phyloP scores from a whole-genome alignment of 2,329 filamentous ascomycete species.

The Botryosphaeria agaves region DNA sequence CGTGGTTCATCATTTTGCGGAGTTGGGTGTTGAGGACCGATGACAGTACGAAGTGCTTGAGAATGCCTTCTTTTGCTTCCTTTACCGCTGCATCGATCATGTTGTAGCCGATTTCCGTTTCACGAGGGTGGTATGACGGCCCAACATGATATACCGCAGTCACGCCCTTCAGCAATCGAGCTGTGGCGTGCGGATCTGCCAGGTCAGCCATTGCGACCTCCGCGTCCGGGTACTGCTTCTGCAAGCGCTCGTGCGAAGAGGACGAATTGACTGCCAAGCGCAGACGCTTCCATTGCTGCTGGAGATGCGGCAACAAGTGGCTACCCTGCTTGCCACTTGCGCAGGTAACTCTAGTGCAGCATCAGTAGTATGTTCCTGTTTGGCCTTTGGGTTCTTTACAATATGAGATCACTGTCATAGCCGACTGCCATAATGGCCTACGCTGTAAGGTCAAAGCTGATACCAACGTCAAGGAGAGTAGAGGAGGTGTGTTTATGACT shows the following conservation, averaged over 20 bases:
- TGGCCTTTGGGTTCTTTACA: too few species aligned
- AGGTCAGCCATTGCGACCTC: constrained; percentile 16
- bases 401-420: too few species aligned
- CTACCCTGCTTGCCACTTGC: constrained; percentile 20
- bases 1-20: constrained; percentile 19
- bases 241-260: constrained; percentile 11
- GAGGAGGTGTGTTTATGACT: too few species aligned
- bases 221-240: constrained; percentile 13
- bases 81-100: constrained; percentile 18
- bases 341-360: too few species aligned
- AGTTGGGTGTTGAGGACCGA: constrained; percentile 16
- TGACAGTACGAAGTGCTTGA: constrained; percentile 19
- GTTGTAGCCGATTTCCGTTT: constrained; percentile 16
- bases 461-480: too few species aligned
- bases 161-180: constrained; percentile 12
- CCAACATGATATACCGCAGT: constrained; percentile 16
- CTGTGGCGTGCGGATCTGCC: constrained; percentile 7
- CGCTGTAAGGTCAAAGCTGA: too few species aligned
- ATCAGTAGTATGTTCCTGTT: too few species aligned
- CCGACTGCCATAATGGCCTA: too few species aligned
- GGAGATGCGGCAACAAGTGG: constrained; percentile 17
- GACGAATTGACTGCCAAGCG: constrained; percentile 16
- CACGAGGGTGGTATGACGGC: constrained; percentile 17
- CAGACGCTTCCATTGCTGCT: constrained; percentile 13
- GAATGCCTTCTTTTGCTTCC: constrained; percentile 5